Percentiles rank a stretch among this genome's conserved stretches.
phyloP scores from a whole-genome alignment of 805 yeast species.

The Cyberlindnera bimundalis region DNA sequence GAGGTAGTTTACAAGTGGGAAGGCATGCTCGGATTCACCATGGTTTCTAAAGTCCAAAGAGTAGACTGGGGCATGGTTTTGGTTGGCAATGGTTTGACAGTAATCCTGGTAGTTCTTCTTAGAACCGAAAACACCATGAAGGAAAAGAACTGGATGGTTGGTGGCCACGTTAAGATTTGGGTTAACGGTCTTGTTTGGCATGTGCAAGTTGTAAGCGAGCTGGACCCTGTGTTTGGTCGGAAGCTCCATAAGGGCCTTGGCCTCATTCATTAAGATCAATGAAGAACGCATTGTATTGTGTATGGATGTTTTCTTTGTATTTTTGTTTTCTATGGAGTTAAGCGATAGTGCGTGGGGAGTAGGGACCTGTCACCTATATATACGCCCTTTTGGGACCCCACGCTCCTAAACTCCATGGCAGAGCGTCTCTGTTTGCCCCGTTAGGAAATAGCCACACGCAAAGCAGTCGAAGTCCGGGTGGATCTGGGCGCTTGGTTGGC shows the following conservation, averaged over 20 bases:
- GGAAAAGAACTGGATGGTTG: constrained; percentile 36
- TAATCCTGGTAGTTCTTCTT: constrained; percentile 38
- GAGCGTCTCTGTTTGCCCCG: too few species aligned
- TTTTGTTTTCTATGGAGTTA: not conserved
- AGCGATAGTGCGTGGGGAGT: not conserved
- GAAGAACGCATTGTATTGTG: constrained; percentile 11
- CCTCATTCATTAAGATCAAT: constrained; percentile 5
- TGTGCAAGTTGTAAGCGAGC: constrained; percentile 25
- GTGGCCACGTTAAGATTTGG: constrained; percentile 24
- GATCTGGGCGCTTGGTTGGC: not conserved
- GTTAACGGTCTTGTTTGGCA: constrained; percentile 27
- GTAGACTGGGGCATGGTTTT: constrained; percentile 32
- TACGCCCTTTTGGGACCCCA: not conserved
- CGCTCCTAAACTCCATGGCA: not conserved
- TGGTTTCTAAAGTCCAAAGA: constrained; percentile 49
- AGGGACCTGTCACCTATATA: not conserved
- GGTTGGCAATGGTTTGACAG: constrained; percentile 34
- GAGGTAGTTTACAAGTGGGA: constrained; percentile 38
- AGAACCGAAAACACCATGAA: constrained; percentile 50
- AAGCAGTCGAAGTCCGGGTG: not conserved
- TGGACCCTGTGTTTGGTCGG: constrained; percentile 22
- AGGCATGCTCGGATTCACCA: constrained; percentile 40
- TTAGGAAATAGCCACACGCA: not conserved
- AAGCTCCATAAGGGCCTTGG: constrained; percentile 12
- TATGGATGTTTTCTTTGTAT: not conserved